A percentile compares a stretch with the other conserved stretches of the same genome.
Conservation (phyloP, 495 filamentous ascomycete genomes). For the Penicillium turbatum region DNA sequence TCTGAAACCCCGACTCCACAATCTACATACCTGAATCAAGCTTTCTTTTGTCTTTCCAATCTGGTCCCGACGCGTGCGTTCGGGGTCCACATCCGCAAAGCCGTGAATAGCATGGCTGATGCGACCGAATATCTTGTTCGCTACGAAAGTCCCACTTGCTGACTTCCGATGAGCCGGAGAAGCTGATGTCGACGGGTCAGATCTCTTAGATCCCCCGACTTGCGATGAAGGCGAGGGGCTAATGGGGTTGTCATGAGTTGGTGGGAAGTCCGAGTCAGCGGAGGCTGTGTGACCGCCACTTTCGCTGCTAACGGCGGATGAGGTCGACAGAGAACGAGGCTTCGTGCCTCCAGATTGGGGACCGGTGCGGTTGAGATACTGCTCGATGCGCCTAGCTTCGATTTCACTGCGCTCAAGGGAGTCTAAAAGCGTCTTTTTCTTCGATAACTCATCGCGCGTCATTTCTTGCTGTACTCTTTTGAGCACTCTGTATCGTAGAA, state of each 20-base stretch:
- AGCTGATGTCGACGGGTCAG: conserved; percentile 26
- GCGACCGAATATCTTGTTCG: conserved; percentile 90
- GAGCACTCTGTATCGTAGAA: conserved; percentile 80
- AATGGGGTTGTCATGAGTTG: conserved; percentile 70
- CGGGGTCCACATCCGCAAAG: conserved; percentile 92
- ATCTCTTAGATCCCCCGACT: conserved; percentile 27
- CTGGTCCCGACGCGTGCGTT: conserved; percentile 83
- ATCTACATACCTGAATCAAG: conserved; percentile 50
- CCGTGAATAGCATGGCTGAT: conserved; percentile 93
- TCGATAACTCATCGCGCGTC: conserved; percentile 83
- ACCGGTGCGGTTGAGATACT: conserved; percentile 72
- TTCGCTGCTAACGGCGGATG: conserved; percentile 46
- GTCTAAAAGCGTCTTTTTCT: conserved; percentile 74
- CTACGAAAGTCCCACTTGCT: conserved; percentile 72
- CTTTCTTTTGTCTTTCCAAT: conserved; percentile 90
- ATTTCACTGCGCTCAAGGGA: conserved; percentile 82
- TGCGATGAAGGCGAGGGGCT: conserved; percentile 55
- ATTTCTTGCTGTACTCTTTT: conserved; percentile 97
- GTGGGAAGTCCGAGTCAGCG: conserved; percentile 89
- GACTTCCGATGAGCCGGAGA: conserved; percentile 62
- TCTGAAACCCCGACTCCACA: not conserved
- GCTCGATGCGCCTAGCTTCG: conserved; percentile 87
- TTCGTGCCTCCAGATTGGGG: conserved; percentile 40
- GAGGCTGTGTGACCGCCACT: conserved; percentile 57
- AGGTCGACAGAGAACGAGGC: conserved; percentile 62